A percentile compares a stretch with the other conserved stretches of the same genome.
phyloP scores from a whole-genome alignment of 768 basidiomycete species.

The Agrocybe pediades region DNA sequence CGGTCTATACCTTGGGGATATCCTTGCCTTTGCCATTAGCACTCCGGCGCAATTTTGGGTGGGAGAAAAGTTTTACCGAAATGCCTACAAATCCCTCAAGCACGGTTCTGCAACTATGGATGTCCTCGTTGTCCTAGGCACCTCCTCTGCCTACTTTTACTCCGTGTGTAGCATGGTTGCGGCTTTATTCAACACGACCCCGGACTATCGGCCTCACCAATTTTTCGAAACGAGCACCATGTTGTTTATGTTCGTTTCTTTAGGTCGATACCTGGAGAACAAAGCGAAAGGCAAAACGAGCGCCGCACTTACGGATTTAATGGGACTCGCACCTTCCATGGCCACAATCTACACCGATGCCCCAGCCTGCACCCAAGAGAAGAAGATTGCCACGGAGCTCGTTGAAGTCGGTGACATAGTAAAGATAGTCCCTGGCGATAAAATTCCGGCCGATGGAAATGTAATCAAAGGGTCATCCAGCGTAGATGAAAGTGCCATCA shows the following conservation, averaged over 20 bases:
- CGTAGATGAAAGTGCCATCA: conserved; percentile 95
- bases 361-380: conserved; percentile 78
- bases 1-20: conserved; percentile 81
- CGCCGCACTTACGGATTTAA: conserved; percentile 93
- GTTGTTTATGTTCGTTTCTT: conserved; percentile 95
- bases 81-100: conserved; percentile 88
- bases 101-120: conserved; percentile 97
- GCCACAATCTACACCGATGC: conserved; percentile 93
- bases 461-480: conserved; percentile 85
- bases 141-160: conserved; percentile 92
- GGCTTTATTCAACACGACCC: conserved; percentile 63
- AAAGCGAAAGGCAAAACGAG: conserved; percentile 96
- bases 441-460: conserved; percentile 93
- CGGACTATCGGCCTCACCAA: conserved; percentile 76
- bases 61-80: conserved; percentile 83
- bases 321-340: conserved; percentile 94
- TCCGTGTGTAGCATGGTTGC: conserved; percentile 72
- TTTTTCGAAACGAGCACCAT: conserved; percentile 99
- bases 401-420: conserved; percentile 92
- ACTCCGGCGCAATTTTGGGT: conserved; percentile 95
- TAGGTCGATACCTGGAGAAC: conserved; percentile 96
- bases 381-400: conserved; percentile 91
- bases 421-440: conserved; percentile 95
- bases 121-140: conserved; percentile 94
- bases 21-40: conserved; percentile 74